Percentiles rank a stretch among this genome's conserved stretches.
These are phyloP conservation scores for Lecanicillium sp. DNA, from an alignment of 2,329 filamentous ascomycete genomes.

Conservation along the genomic window DNA sequence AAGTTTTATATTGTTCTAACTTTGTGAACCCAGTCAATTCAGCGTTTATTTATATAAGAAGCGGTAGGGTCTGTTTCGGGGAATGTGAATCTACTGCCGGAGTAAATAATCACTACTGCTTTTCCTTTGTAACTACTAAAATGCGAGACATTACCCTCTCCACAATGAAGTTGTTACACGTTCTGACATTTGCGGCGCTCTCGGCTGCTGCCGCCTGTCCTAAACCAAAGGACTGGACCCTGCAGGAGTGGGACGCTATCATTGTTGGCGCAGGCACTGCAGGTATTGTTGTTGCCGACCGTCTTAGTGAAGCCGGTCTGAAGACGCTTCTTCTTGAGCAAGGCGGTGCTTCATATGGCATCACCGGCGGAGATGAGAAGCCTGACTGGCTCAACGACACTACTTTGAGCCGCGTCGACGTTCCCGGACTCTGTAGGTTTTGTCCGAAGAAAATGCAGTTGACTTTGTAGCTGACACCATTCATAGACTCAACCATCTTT, in stretches of 20 bases:
- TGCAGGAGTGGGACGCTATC: constrained; percentile 21
- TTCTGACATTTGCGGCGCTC: constrained; percentile 1
- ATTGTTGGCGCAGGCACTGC: constrained; percentile 42
- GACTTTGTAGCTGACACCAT: neutral
- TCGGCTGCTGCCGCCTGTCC: constrained; percentile 4
- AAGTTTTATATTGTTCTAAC: too few relatives aligned
- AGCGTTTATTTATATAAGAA: too few relatives aligned
- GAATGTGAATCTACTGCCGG: too few relatives aligned
- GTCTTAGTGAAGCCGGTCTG: constrained; percentile 41
- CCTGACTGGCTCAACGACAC: constrained; percentile 40
- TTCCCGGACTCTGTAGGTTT: constrained; percentile 37
- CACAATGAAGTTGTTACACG: constrained; percentile 2
- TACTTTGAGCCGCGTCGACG: constrained; percentile 40
- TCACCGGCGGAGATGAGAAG: constrained; percentile 36
- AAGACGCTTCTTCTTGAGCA: constrained; percentile 43
- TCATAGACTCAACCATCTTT: constrained; percentile 39
- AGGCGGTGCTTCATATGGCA: constrained; percentile 39
- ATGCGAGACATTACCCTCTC: too few relatives aligned
- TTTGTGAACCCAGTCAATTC: too few relatives aligned
- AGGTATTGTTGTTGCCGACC: constrained; percentile 42
- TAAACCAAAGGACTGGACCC: constrained; percentile 10
- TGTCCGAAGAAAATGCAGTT: neutral
- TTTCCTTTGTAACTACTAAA: too few relatives aligned
- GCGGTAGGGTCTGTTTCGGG: too few relatives aligned
- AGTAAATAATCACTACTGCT: too few relatives aligned